Evolutionary conservation across 768 basidiomycete species (phyloP).

Genomic region (Tubosaeta sp.): DNA sequence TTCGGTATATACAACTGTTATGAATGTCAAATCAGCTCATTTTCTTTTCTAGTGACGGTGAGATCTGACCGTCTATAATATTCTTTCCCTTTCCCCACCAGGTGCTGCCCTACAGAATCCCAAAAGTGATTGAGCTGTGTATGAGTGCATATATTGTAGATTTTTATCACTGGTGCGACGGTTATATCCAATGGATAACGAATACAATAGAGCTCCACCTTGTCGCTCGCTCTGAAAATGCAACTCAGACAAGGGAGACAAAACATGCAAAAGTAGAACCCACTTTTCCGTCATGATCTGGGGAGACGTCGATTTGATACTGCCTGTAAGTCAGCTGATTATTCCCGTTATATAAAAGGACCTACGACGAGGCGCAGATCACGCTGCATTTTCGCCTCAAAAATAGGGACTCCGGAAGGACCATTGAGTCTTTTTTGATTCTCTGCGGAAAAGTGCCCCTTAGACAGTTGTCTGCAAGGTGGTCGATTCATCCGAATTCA

Average conservation of each 20-base stretch:
- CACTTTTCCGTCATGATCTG: constrained; percentile 34
- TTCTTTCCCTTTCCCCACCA: constrained; percentile 43
- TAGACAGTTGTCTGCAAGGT: constrained; percentile 54
- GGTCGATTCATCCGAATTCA: background rate
- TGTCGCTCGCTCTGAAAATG: constrained; percentile 35
- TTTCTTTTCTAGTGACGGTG: background rate
- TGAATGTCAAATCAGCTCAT: background rate
- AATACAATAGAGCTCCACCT: constrained; percentile 23
- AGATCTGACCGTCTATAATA: constrained; percentile 46
- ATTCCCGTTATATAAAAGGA: background rate
- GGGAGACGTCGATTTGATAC: constrained; percentile 49
- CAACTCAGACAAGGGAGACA: background rate
- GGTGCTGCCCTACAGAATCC: constrained; percentile 41
- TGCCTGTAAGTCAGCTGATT: constrained; percentile 11
- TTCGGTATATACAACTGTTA: constrained; percentile 44
- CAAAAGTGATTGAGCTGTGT: constrained; percentile 45
- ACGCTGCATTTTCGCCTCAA: constrained; percentile 62
- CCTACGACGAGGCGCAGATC: constrained; percentile 50
- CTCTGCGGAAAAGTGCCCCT: constrained; percentile 63
- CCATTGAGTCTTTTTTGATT: constrained; percentile 61
- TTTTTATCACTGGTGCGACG: constrained; percentile 36
- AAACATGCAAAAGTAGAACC: background rate
- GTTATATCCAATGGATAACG: background rate
- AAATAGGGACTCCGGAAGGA: constrained; percentile 50
- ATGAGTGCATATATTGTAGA: constrained; percentile 51